Evolutionary conservation across 2,329 filamentous ascomycete species (phyloP).

Genomic region (Colletotrichum scovillei): DNA sequence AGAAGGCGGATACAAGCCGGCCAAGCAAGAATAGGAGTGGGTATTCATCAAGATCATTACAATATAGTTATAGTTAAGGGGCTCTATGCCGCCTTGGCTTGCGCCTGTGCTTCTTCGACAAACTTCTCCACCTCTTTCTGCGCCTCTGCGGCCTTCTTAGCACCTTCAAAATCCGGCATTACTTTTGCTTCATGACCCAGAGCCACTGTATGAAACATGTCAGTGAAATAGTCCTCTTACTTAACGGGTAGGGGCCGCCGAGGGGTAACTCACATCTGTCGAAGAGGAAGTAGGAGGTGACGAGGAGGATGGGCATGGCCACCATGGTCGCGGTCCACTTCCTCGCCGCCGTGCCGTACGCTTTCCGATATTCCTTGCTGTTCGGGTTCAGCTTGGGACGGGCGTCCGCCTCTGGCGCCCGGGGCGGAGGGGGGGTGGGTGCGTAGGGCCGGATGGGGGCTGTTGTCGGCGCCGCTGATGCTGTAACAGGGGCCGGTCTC

Average conservation of each 20-base stretch:
- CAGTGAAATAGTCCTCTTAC: neutral
- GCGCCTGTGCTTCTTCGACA: neutral
- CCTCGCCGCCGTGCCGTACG: constrained; percentile 56
- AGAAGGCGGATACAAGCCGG: no score
- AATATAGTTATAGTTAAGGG: neutral
- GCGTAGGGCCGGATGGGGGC: neutral
- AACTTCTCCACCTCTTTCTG: neutral
- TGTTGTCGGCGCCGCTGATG: neutral
- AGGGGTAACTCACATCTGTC: constrained; percentile 54
- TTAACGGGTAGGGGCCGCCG: no score
- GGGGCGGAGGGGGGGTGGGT: neutral
- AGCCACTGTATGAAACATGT: constrained; percentile 40
- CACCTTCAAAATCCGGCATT: constrained; percentile 35
- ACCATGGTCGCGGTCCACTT: constrained; percentile 61
- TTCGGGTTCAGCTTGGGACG: constrained; percentile 42
- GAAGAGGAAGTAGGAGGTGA: constrained; percentile 66
- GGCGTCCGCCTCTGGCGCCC: neutral
- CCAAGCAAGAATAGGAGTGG: neutral
- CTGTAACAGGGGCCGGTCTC: neutral
- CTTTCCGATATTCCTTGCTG: constrained; percentile 53
- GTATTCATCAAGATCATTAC: constrained; percentile 29
- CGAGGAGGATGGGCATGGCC: constrained; percentile 64
- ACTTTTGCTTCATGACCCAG: constrained; percentile 45
- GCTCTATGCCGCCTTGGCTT: constrained; percentile 18
- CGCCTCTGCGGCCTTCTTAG: neutral